A percentile compares a stretch with the other conserved stretches of the same genome.
Conservation (phyloP, 352 stramenopile genomes). For the Phytophthora lateralis region DNA sequence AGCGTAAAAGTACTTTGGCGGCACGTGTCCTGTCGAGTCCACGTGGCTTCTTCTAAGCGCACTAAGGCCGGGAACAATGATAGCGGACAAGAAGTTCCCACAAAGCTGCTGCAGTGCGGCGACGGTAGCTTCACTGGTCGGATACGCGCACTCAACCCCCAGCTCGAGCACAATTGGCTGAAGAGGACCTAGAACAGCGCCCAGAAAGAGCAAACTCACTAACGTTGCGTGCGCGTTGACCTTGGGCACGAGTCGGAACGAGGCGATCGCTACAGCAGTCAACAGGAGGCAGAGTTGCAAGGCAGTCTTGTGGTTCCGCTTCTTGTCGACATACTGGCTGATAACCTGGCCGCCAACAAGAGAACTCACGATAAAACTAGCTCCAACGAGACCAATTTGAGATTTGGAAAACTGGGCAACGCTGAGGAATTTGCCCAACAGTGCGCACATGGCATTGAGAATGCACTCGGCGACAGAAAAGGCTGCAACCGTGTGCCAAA, state of each 20-base stretch:
- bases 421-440: conserved; percentile 73
- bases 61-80: conserved; percentile 60
- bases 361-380: conserved; percentile 73
- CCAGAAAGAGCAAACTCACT: conserved; percentile 54
- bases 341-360: conserved; percentile 73
- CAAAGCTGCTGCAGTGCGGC: conserved; percentile 78
- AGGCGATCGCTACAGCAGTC: conserved; percentile 43
- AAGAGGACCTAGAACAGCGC: conserved; percentile 62
- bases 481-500: conserved; percentile 61
- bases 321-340: conserved; percentile 65
- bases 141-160: conserved; percentile 74
- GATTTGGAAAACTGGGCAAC: conserved; percentile 66
- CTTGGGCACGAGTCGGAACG: conserved; percentile 55
- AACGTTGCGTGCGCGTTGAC: conserved; percentile 40
- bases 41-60: conserved; percentile 45
- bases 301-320: conserved; percentile 62
- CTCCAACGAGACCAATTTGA: conserved; percentile 68
- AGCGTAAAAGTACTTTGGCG: conserved; percentile 55
- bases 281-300: conserved; percentile 60
- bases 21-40: conserved; percentile 53
- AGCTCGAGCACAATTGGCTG: conserved; percentile 77
- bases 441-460: conserved; percentile 71
- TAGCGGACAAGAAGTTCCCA: conserved; percentile 75
- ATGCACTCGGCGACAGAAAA: conserved; percentile 76
- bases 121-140: conserved; percentile 77